These are phyloP conservation scores for Rutstroemia sp. DNA, from an alignment of 2,329 filamentous ascomycete genomes.

Conservation along the genomic window DNA sequence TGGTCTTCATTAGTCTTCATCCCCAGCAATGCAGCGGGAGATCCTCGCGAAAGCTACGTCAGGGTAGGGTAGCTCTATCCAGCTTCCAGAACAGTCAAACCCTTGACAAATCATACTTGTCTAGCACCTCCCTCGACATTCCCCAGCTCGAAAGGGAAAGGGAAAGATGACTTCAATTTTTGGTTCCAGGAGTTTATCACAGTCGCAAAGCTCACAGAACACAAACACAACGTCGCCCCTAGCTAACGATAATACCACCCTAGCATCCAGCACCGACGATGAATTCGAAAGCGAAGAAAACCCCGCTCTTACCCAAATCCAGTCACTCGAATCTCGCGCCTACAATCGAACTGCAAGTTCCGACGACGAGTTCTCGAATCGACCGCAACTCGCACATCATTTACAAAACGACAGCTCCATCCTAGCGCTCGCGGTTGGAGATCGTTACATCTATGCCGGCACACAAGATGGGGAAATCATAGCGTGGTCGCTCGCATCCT, in stretches of 20 bases:
- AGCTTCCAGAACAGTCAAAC: not conserved
- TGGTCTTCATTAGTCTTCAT: too few species aligned
- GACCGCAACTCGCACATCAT: conserved; percentile 64
- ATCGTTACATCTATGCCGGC: conserved; percentile 79
- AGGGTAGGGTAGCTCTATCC: too few species aligned
- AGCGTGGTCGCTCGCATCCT: conserved; percentile 84
- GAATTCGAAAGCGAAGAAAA: not conserved
- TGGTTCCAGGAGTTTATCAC: not conserved
- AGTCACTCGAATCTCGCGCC: not conserved
- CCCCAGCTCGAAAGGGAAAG: not conserved
- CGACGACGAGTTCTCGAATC: conserved; percentile 11
- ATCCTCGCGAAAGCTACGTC: too few species aligned
- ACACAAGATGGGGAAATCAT: conserved; percentile 91
- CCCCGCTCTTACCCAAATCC: not conserved
- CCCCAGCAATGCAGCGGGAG: too few species aligned
- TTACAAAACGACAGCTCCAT: conserved; percentile 73
- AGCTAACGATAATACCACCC: not conserved
- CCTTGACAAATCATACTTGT: not conserved
- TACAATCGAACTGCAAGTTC: conserved; percentile 5
- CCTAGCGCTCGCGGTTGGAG: conserved; percentile 73
- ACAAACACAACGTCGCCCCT: not conserved
- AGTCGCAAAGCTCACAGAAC: not conserved
- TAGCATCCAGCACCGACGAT: not conserved
- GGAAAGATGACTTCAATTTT: conserved; percentile 9
- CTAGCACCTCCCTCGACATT: not conserved